Conservation (phyloP, 1,284 basidiomycete species). For the Calocybe gambosa region DNA sequence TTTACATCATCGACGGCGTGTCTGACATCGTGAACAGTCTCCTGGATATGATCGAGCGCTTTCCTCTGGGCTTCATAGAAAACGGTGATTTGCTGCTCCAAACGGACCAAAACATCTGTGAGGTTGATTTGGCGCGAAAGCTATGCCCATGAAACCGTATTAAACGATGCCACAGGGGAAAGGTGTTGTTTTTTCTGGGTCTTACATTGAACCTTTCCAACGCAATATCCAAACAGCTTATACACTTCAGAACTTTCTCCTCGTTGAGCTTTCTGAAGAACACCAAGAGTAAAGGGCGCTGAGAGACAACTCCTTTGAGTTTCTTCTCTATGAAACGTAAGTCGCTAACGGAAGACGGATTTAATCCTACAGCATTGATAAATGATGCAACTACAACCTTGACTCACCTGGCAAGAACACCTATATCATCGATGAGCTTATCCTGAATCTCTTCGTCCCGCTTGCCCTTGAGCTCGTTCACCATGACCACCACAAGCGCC, state of each 20-base stretch:
- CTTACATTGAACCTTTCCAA: constrained; percentile 8
- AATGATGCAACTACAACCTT: too few species aligned
- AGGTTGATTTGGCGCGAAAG: constrained; percentile 3
- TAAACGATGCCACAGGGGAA: too few species aligned
- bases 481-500: constrained; percentile 5
- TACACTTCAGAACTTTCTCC: constrained; percentile 5
- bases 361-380: neutral
- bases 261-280: constrained; percentile 4
- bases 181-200: too few species aligned
- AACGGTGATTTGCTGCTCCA: constrained; percentile 3
- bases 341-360: neutral
- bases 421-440: constrained; percentile 3
- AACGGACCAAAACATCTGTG: neutral
- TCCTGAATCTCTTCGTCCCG: constrained; percentile 6
- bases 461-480: constrained; percentile 8
- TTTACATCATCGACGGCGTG: neutral
- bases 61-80: constrained; percentile 4
- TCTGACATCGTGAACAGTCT: neutral
- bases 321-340: constrained; percentile 4
- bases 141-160: neutral
- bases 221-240: neutral
- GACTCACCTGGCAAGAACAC: neutral
- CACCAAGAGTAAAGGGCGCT: neutral
- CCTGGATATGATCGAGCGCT: neutral
- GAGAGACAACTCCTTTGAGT: constrained; percentile 1